Evolutionary conservation across 306 rosid species (phyloP).

Genomic region (Mimosa pudica): DNA sequence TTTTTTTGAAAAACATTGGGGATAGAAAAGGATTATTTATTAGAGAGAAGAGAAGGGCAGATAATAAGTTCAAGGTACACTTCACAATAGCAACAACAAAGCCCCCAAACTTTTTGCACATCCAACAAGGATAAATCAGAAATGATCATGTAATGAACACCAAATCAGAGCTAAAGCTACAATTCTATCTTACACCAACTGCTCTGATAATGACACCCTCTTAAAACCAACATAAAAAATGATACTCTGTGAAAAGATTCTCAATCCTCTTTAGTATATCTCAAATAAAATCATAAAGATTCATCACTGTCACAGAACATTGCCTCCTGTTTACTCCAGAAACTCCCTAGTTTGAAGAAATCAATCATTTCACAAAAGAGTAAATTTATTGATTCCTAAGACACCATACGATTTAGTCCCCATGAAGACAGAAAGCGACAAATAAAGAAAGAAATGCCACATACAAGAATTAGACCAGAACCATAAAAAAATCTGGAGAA

Average conservation of each 20-base stretch:
- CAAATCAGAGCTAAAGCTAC: not conserved
- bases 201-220: not conserved
- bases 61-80: not conserved
- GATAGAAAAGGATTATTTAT: not conserved
- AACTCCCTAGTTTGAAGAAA: not conserved
- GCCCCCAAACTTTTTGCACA: not conserved
- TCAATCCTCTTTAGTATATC: not conserved
- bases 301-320: not conserved
- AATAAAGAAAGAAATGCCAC: not conserved
- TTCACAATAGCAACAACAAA: not conserved
- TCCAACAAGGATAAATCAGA: not conserved
- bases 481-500: not conserved
- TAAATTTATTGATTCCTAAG: not conserved
- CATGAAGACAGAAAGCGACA: not conserved
- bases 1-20: not conserved
- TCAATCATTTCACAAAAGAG: not conserved
- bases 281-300: not conserved
- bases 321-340: not conserved
- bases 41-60: not conserved
- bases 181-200: not conserved
- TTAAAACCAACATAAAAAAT: no score
- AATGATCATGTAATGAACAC: not conserved
- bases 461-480: not conserved
- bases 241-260: not conserved
- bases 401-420: not conserved